A percentile compares a stretch with the other conserved stretches of the same genome.
Evolutionary conservation across 768 basidiomycete species (phyloP).

Genomic region (Leccinum uliginosum): DNA sequence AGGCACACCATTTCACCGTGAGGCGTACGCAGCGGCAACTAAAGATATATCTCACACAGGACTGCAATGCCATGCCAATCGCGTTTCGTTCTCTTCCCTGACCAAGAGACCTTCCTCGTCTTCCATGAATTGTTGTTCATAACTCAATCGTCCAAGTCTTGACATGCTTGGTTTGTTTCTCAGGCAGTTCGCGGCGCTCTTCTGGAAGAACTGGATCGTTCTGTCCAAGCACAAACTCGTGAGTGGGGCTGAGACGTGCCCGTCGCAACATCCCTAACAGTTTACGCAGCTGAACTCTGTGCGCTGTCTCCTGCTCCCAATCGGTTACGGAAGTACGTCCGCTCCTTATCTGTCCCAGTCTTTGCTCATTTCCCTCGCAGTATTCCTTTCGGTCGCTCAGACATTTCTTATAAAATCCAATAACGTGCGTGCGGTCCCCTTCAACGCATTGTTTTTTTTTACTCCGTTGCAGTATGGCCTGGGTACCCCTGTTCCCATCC

Average conservation of each 20-base stretch:
- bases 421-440: slow-evolving; percentile 41
- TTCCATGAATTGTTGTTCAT: background rate
- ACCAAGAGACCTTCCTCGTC: background rate
- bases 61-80: background rate
- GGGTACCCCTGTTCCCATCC: slow-evolving; percentile 51
- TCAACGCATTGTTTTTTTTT: background rate
- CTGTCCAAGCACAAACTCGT: slow-evolving; percentile 64
- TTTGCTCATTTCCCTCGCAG: slow-evolving; percentile 10
- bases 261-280: slow-evolving; percentile 1
- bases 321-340: slow-evolving; percentile 48
- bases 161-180: slow-evolving; percentile 42
- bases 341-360: too few relatives aligned
- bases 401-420: slow-evolving; percentile 52
- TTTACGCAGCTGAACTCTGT: slow-evolving; percentile 48
- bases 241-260: slow-evolving; percentile 24
- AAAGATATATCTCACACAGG: background rate
- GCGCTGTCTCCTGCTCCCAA: slow-evolving; percentile 58
- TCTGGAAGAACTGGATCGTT: slow-evolving; percentile 74
- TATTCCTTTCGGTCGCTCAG: slow-evolving; percentile 64
- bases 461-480: slow-evolving; percentile 49
- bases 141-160: background rate
- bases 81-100: background rate
- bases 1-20: too few relatives aligned
- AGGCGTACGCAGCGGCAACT: background rate
- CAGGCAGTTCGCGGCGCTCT: slow-evolving; percentile 56